Percentiles rank a stretch among this genome's conserved stretches.
These are phyloP conservation scores for Prototheca wickerhamii DNA, from an alignment of 163 green algal species.

Conservation along the genomic window DNA sequence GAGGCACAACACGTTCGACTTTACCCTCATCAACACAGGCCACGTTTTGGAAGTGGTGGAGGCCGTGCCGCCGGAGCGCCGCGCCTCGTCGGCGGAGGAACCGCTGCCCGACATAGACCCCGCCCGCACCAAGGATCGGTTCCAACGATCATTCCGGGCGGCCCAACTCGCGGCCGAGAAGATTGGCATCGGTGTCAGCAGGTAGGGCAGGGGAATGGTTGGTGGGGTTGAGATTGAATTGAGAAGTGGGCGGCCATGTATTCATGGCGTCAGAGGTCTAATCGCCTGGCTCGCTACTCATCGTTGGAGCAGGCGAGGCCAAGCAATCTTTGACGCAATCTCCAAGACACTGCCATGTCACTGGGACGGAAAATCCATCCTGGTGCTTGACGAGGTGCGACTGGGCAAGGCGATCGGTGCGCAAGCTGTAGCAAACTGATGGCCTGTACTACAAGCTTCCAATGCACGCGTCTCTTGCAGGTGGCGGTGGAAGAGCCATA, in stretches of 20 bases:
- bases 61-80: constrained; percentile 1
- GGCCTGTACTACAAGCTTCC: background rate
- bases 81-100: background rate
- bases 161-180: constrained; percentile 30
- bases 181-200: constrained; percentile 66
- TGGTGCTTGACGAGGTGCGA: constrained; percentile 64
- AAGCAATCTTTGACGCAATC: constrained; percentile 63
- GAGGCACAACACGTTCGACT: background rate
- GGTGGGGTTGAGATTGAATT: background rate
- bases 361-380: constrained; percentile 51
- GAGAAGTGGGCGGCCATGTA: background rate
- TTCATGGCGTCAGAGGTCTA: no score
- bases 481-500: background rate
- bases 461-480: background rate
- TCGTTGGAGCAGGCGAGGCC: constrained; percentile 7
- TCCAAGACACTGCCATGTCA: constrained; percentile 68
- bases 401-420: background rate
- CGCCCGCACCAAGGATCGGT: constrained; percentile 41
- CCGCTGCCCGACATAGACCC: constrained; percentile 52
- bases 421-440: background rate
- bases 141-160: constrained; percentile 45
- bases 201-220: background rate
- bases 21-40: constrained; percentile 37
- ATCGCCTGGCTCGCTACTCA: background rate
- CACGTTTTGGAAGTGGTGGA: constrained; percentile 28